phyloP scores from a whole-genome alignment of 805 yeast genomes.

The Nakazawaea ishiwadae region DNA sequence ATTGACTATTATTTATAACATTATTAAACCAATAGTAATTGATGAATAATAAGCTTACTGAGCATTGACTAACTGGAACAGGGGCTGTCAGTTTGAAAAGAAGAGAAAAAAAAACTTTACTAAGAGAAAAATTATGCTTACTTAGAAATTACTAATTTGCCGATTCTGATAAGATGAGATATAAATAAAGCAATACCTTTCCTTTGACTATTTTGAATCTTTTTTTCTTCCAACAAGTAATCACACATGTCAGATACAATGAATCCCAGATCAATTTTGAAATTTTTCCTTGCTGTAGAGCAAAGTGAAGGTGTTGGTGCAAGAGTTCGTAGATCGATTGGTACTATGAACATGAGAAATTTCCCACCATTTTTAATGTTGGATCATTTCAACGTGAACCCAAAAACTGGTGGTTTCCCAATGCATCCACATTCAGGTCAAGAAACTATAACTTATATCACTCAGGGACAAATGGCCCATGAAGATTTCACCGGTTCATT shows the following conservation, averaged over 20 bases:
- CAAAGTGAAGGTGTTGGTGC: constrained; percentile 91
- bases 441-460: constrained; percentile 69
- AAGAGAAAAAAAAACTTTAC: too few species aligned
- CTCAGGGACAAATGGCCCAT: constrained; percentile 67
- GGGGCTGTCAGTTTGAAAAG: neutral
- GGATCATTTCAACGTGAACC: constrained; percentile 66
- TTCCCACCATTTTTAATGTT: constrained; percentile 80
- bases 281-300: constrained; percentile 54
- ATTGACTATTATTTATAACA: too few species aligned
- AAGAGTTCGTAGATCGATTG: constrained; percentile 74
- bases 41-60: too few species aligned
- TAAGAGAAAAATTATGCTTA: too few species aligned
- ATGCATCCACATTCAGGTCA: constrained; percentile 84
- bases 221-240: neutral
- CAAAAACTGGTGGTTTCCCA: constrained; percentile 72
- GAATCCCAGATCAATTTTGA: constrained; percentile 40
- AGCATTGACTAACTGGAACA: too few species aligned
- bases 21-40: too few species aligned
- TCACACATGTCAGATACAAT: constrained; percentile 6
- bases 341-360: constrained; percentile 60
- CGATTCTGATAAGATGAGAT: neutral
- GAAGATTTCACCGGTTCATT: constrained; percentile 85
- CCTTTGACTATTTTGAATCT: neutral
- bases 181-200: too few species aligned
- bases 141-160: constrained; percentile 11